Base-by-base conservation (phyloP, 345 rosid genomes). In the Acer campestre region DNA sequence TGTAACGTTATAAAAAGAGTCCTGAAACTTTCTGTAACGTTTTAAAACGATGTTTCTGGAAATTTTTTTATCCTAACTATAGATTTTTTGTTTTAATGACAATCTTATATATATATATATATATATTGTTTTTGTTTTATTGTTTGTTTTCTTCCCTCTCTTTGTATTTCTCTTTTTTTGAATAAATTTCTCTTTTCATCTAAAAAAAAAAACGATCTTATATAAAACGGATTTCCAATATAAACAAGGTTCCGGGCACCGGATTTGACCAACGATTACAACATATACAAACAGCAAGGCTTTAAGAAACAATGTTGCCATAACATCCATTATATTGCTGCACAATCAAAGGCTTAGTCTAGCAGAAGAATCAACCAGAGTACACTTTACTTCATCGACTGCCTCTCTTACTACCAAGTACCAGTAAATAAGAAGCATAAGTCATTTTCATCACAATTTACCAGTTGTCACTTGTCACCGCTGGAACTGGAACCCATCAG, bases 401-500 rank as follows among this genome's bases (percentile, higher is more conserved):
- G 59, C 69, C 44, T 42, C 61, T 35, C 35, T 72, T 72, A 13
- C 53, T 72, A 38, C 20, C 2, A 44, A 22, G 23, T 71, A 55
- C 18, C 3, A 16, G 13, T 9, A 27, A 42, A 16, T 46, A 61
- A 62, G 58, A 74, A 49, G 51, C 51, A 25, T 17, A 23, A 62
- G 29, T 18, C n/a, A 1, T 17, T 18, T 49, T 48, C 13, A 73
- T n/a, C 48, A 49, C 42, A 74, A 44, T 61, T 62, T 63, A 48
- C 22, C 40, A 40, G 61, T n/a, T 35, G 38, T 35, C 35, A 31
- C 5, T 31, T 29, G 53, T 61, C 51, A 48, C 70, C 73, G 46
- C 65, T 48, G 65, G 76, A 78, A 82, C 31, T 27, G 18, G 62
- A 27, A 71, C 9, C 74, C 25, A 59, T 61, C 70, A 59, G 42